Evolutionary conservation across 116 monocot species (phyloP).

Genomic region (Dioscorea cayenensis): DNA sequence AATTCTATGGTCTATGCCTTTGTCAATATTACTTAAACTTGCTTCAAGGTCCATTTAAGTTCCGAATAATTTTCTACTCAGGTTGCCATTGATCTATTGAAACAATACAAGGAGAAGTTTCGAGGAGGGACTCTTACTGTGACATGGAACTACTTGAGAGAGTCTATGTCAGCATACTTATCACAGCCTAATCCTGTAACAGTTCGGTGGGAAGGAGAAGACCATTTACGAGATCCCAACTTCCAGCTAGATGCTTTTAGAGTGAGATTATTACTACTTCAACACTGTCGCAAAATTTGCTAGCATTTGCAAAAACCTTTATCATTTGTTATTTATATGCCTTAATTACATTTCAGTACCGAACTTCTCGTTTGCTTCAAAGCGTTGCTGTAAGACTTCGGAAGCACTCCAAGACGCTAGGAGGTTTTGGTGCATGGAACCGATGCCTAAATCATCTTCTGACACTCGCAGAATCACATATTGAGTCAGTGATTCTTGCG

Average conservation of each 20-base stretch:
- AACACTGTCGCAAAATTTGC: not conserved
- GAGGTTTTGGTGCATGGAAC: constrained; percentile 91
- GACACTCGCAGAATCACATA: constrained; percentile 84
- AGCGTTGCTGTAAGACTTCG: constrained; percentile 56
- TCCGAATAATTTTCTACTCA: constrained; percentile 8
- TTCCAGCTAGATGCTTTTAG: constrained; percentile 97
- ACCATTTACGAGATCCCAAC: constrained; percentile 81
- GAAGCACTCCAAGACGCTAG: constrained; percentile 75
- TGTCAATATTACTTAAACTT: not conserved
- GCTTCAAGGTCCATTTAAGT: not conserved
- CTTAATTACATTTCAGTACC: constrained; percentile 33
- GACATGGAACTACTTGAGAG: constrained; percentile 90
- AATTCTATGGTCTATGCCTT: no score
- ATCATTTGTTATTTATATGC: not conserved
- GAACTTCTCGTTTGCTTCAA: constrained; percentile 88
- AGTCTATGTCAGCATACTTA: constrained; percentile 72
- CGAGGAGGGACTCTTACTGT: constrained; percentile 68
- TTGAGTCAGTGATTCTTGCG: constrained; percentile 86
- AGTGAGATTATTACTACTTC: constrained; percentile 29
- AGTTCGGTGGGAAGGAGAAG: constrained; percentile 82
- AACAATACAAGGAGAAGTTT: constrained; percentile 89
- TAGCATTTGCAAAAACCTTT: not conserved
- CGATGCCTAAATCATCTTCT: constrained; percentile 90
- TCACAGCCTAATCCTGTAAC: constrained; percentile 90
- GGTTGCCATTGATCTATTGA: constrained; percentile 87